Evolutionary conservation across 2,329 filamentous ascomycete species (phyloP), one percentile per base, ranked within the genome.

Genomic region (Akanthomyces lecanii): DNA sequence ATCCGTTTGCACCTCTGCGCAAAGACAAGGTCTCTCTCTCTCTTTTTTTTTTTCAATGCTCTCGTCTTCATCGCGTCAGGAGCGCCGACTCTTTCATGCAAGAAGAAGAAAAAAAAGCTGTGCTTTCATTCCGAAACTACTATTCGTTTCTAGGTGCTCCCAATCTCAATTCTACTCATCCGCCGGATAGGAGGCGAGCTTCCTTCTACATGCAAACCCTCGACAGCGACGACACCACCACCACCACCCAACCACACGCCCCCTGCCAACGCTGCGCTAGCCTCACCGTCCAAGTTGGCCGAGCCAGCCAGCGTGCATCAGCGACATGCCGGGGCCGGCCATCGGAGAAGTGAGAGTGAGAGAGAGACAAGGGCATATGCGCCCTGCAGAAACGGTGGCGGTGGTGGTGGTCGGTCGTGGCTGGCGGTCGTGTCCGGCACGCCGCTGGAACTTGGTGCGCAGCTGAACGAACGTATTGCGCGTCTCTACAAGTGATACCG

Each of bases 321-420:
- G 57, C 57, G 47, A 51, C 47, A 52, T 61, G 47, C 47, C 48
- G 33, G 55, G 23, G 21, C 57, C 57, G 57, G 38, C 47, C 48
- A 53, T 61, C 48, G 57, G 57, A 60, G 57, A 18, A 38, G 36
- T 10, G 11, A 21, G 21, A 21, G 21, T 21, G 21, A 1, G 21
- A 21, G 3, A 38, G 36, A 12, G 36, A 38, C 36, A 38, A 21
- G 36, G 30, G 36, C 36, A 47, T 33, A 33, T 33, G 21, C 44
- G 44, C 56, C 56, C 33, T 51, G 56, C 56, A 59, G 56, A 21
- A 40, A 51, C 56, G 45, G 56, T 59, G 56, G 56, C 36, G 47
- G 57, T 60, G 21, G 21, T 21, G 21, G 21, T 21, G 21, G 21
- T 21, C 21, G 21, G 21, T 21, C 21, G 21, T 21, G 21, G 21